These are phyloP conservation scores for Acanthochlamys bracteata DNA, from an alignment of 106 monocot genomes.

Conservation along the genomic window DNA sequence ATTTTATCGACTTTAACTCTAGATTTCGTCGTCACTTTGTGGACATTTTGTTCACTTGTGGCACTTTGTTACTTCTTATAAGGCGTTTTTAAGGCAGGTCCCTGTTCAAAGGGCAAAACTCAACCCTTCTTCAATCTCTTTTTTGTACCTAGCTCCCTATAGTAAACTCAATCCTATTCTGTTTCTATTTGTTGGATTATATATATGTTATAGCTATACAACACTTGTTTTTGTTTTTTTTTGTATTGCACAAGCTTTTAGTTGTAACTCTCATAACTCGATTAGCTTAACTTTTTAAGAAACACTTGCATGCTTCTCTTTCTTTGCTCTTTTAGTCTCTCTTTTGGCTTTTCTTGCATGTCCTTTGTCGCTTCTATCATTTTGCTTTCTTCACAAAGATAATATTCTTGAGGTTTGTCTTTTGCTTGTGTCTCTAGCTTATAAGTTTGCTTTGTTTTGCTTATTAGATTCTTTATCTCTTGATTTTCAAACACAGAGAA, in stretches of 20 bases:
- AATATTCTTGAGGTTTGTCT: slow-evolving; percentile 25
- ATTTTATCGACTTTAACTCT: background rate
- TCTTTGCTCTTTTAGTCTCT: slow-evolving; percentile 12
- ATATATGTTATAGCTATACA: background rate
- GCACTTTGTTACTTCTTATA: slow-evolving; percentile 44
- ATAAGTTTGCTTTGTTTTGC: background rate
- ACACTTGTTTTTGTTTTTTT: slow-evolving; percentile 1
- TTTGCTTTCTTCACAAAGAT: background rate
- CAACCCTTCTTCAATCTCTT: slow-evolving; percentile 32
- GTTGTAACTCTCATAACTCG: slow-evolving; percentile 14
- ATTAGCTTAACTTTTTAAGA: slow-evolving; percentile 8
- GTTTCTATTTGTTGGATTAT: background rate
- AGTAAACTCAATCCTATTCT: background rate
- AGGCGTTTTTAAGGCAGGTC: slow-evolving; percentile 65
- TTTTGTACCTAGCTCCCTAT: slow-evolving; percentile 3
- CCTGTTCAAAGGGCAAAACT: slow-evolving; percentile 54
- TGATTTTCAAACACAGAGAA: background rate
- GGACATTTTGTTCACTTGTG: slow-evolving; percentile 2
- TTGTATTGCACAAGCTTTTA: slow-evolving; percentile 13
- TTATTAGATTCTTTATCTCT: background rate
- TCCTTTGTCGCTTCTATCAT: slow-evolving; percentile 17
- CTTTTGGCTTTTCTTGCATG: slow-evolving; percentile 46
- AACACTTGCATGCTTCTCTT: background rate
- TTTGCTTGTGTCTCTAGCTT: slow-evolving; percentile 13
- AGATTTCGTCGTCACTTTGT: background rate